phyloP scores from a whole-genome alignment of 176 grass and related monocot species.

The Tillandsia fasciculata region DNA sequence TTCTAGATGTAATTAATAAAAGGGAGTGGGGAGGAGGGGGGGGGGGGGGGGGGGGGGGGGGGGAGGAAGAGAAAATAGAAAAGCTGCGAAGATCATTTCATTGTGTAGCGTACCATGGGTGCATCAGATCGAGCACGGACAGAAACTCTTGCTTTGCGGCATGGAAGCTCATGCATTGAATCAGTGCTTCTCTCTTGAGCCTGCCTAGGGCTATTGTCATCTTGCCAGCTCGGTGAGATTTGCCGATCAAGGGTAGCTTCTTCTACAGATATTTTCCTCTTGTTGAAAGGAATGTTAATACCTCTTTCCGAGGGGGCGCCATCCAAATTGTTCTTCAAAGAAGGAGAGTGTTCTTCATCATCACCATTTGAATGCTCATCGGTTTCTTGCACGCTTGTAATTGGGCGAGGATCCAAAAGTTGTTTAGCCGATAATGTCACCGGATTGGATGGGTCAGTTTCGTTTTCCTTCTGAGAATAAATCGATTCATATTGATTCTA shows the following conservation, averaged over 20 bases:
- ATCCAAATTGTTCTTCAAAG: not conserved
- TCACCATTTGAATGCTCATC: not conserved
- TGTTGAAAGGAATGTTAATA: not conserved
- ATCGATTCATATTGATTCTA: not conserved
- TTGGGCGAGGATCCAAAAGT: not conserved
- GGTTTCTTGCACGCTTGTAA: not conserved
- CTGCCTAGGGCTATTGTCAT: not conserved
- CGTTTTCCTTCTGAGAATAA: not conserved
- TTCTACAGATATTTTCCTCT: not conserved
- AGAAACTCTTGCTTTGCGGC: slow-evolving; percentile 11
- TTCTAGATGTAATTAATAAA: not conserved
- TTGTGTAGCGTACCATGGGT: slow-evolving; percentile 5
- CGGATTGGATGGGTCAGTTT: not conserved
- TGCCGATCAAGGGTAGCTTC: not conserved
- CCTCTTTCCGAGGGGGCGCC: not conserved
- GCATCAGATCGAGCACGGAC: slow-evolving; percentile 20
- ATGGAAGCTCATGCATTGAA: not conserved
- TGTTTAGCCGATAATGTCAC: not conserved
- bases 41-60: too few species aligned
- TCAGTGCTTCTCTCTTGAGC: not conserved
- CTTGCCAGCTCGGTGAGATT: not conserved
- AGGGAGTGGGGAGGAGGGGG: not conserved
- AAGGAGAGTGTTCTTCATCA: slow-evolving; percentile 3
- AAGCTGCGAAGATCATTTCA: not conserved
- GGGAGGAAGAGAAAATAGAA: too few species aligned